Conservation (phyloP, 129 eudicot species). For the Flaveria robusta region DNA sequence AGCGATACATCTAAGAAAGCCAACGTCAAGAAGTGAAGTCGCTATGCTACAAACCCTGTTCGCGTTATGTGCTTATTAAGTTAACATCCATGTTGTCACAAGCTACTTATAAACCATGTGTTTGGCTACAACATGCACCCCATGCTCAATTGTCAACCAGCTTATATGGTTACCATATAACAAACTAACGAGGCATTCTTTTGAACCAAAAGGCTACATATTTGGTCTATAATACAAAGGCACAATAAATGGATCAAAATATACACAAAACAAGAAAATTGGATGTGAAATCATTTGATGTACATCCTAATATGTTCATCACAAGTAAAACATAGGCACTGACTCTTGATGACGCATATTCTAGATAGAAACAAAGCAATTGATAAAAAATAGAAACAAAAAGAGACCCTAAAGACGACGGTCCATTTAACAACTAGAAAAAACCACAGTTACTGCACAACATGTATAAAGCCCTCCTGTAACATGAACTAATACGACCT, state of each 20-base stretch:
- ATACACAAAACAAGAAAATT: neutral
- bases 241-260: neutral
- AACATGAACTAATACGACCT: neutral
- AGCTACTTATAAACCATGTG: no score
- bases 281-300: neutral
- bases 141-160: no score
- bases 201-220: neutral
- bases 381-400: neutral
- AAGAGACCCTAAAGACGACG: neutral
- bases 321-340: neutral
- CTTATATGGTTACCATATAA: no score
- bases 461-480: neutral
- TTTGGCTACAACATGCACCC: no score
- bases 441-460: neutral
- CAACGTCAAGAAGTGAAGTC: neutral
- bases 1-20: neutral
- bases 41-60: neutral
- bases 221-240: neutral
- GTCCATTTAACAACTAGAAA: neutral
- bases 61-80: neutral
- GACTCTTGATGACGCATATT: neutral
- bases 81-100: no score
- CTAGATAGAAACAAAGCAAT: neutral
- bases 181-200: no score
- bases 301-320: neutral